Base-by-base conservation (phyloP, 2,329 filamentous ascomycete species). In the Metarhizium robertsii region DNA sequence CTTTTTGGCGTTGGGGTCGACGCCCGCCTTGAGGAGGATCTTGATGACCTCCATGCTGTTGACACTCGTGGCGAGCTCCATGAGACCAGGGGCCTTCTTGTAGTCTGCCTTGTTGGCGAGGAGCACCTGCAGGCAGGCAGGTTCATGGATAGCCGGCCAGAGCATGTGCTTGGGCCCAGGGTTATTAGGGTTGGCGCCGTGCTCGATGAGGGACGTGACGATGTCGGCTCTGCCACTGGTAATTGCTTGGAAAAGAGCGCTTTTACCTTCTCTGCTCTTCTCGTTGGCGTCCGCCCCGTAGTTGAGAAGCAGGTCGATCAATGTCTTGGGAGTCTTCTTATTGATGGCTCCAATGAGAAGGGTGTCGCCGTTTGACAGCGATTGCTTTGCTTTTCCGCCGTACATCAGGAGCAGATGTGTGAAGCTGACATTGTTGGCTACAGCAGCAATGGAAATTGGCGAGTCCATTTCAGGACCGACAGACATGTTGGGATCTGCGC, bases 101-200 rank as follows among this genome's bases (percentile, higher is more conserved):
- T 69, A 68, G 58, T 86, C 81, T 2, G 83, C 84, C 1, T 83
- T 84, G 30, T 79, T 78, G 2, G 70, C 60, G 1, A 87, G 77
- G 18, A 88, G 73, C 1, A 84, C 67, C 61, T 81, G 75, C 36
- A 88, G 70, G 57, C 80, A 84, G 7, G 73, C 69, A 0, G 83
- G 73, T 53, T 84, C 76, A 67, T 83, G 81, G 0, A 78, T 79
- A 0, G 84, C 75, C 2, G 83, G 82, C 85, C 85, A 85, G 29
- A 88, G 75, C 68, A 84, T 79, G 69, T 88, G 81, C 67, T 87
- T 86, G 11, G 84, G 84, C 1, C 82, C 84, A 1, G 85, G 85
- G 6, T 87, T 71, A 64, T 89, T 88, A 8, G 84, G 79, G 61
- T 87, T 79, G 2, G 85, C 86, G 3, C 79, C 78, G 54, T 84